Evolutionary conservation across 805 yeast genomes (phyloP).

Genomic region (Metschnikowia koreensis): DNA sequence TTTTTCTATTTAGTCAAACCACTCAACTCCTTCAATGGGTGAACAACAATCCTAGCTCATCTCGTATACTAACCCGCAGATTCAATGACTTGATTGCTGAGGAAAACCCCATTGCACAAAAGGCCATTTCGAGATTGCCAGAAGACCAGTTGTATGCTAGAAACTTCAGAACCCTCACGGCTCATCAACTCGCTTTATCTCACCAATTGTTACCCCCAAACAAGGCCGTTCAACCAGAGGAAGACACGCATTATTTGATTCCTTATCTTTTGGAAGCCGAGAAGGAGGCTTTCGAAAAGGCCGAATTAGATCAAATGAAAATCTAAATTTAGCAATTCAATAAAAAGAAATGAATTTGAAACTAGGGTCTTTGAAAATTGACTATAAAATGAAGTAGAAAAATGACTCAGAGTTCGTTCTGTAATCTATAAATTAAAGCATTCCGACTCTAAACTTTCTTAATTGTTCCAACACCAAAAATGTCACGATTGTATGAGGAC

Average conservation of each 20-base stretch:
- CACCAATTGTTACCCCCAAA: conserved; percentile 82
- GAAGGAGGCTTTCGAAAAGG: conserved; percentile 85
- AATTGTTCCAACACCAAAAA: conserved; percentile 67
- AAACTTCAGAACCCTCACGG: conserved; percentile 87
- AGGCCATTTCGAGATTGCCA: conserved; percentile 86
- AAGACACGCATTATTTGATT: conserved; percentile 77
- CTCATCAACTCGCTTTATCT: conserved; percentile 81
- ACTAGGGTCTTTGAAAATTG: neutral
- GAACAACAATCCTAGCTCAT: neutral
- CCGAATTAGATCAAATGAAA: conserved; percentile 76
- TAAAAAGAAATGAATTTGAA: neutral
- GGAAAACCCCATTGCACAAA: conserved; percentile 83
- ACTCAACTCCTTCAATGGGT: conserved; percentile 7
- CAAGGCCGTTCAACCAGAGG: conserved; percentile 75
- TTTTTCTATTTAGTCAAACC: conserved; percentile 3
- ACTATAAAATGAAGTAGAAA: no score
- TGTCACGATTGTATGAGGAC: conserved; percentile 75
- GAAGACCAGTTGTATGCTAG: conserved; percentile 83
- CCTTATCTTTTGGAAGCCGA: conserved; percentile 94
- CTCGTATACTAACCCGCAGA: conserved; percentile 33
- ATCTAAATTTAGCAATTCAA: conserved; percentile 18
- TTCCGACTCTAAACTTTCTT: conserved; percentile 51
- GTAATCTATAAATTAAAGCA: conserved; percentile 25
- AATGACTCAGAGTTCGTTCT: neutral
- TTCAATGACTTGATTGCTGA: conserved; percentile 85